phyloP scores from a whole-genome alignment of 441 rosid species.

The Syzygium malaccense region DNA sequence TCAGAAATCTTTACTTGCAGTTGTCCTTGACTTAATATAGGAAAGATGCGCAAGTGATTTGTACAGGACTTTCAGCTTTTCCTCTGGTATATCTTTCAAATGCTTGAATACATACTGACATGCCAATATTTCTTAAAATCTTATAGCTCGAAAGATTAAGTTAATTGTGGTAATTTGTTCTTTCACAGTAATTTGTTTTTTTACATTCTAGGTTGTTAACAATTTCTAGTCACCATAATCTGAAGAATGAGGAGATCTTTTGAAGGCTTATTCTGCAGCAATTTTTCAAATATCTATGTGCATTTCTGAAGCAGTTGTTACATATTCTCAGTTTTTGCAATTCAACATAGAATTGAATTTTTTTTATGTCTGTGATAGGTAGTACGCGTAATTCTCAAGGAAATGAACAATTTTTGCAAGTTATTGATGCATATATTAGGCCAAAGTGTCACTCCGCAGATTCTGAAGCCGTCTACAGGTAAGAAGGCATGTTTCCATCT shows the following conservation, averaged over 20 bases:
- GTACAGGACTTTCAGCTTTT: not conserved
- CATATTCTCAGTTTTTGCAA: not conserved
- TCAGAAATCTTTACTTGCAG: not conserved
- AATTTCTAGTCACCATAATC: not conserved
- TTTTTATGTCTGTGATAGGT: slow-evolving; percentile 25
- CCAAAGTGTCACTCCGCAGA: slow-evolving; percentile 80
- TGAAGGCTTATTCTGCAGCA: not conserved
- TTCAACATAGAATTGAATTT: not conserved
- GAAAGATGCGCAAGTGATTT: not conserved
- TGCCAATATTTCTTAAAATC: not conserved
- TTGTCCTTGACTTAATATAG: not conserved
- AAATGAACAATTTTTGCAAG: slow-evolving; percentile 42
- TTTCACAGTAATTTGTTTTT: not conserved
- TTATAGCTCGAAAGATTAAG: not conserved
- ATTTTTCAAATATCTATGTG: not conserved
- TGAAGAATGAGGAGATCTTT: not conserved
- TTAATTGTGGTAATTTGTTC: not conserved
- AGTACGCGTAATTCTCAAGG: slow-evolving; percentile 16
- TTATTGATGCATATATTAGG: slow-evolving; percentile 71
- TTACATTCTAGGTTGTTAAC: not conserved
- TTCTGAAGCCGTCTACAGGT: slow-evolving; percentile 65
- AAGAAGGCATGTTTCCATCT: slow-evolving; percentile 4
- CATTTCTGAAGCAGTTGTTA: not conserved
- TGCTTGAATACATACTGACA: not conserved
- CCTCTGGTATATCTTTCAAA: not conserved